Conservation (phyloP, 345 rosid species). For the Ceriops tagal region DNA sequence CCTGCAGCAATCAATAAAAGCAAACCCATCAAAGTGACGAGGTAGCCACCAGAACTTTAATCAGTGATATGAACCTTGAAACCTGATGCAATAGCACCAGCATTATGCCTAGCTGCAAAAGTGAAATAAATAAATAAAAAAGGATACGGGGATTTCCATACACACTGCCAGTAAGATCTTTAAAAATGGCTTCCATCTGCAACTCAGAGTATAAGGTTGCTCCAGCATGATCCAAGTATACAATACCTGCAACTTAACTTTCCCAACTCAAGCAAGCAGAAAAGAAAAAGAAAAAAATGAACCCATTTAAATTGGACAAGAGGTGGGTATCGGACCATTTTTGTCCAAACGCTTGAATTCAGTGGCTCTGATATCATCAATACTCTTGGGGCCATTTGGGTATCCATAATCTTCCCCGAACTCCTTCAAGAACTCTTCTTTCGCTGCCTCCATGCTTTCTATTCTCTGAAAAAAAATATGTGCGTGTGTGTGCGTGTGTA, state of each 20-base stretch:
- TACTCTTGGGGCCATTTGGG: slow-evolving; percentile 62
- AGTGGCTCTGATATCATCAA: slow-evolving; percentile 67
- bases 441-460: slow-evolving; percentile 17
- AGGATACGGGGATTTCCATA: slow-evolving; percentile 99
- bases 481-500: too few relatives aligned
- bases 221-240: slow-evolving; percentile 96
- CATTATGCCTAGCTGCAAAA: not conserved
- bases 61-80: too few relatives aligned
- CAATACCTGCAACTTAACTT: slow-evolving; percentile 44
- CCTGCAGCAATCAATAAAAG: too few relatives aligned
- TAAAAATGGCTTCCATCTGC: slow-evolving; percentile 84
- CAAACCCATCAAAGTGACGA: too few relatives aligned
- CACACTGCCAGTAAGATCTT: slow-evolving; percentile 53
- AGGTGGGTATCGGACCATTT: slow-evolving; percentile 26
- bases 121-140: not conserved
- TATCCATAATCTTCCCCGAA: slow-evolving; percentile 78
- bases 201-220: slow-evolving; percentile 90
- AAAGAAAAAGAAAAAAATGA: not conserved
- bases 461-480: too few relatives aligned
- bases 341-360: slow-evolving; percentile 76
- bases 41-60: too few relatives aligned
- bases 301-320: too few relatives aligned
- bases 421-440: slow-evolving; percentile 62
- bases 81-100: too few relatives aligned
- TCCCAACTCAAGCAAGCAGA: not conserved